Conservation (phyloP, 2,329 filamentous ascomycete genomes). For the Blastomyces parvus region DNA sequence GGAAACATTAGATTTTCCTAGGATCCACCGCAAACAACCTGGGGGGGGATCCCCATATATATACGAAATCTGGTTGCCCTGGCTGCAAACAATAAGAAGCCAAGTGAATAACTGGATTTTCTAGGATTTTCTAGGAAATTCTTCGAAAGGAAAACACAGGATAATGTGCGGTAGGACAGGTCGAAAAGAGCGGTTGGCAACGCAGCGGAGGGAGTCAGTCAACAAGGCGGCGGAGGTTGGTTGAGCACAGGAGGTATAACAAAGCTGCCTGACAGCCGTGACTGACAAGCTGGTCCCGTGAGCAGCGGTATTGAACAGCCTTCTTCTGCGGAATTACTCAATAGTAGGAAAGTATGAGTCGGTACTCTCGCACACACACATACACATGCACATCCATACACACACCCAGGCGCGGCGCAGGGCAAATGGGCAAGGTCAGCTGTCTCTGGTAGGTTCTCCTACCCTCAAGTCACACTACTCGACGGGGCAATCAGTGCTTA, state of each 20-base stretch:
- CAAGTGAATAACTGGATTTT: background rate
- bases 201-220: background rate
- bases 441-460: background rate
- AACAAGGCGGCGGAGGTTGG: background rate
- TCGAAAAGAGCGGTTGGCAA: background rate
- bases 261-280: conserved; percentile 1
- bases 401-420: background rate
- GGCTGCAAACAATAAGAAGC: background rate
- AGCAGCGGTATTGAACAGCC: background rate
- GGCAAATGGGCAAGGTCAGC: background rate
- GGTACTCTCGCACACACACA: background rate
- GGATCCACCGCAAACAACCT: background rate
- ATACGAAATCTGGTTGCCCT: background rate
- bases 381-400: background rate
- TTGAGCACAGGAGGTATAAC: background rate
- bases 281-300: conserved; percentile 2
- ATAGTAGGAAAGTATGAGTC: background rate
- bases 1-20: conserved; percentile 4
- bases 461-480: background rate
- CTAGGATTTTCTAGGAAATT: background rate
- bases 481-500: background rate
- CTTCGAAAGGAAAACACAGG: background rate
- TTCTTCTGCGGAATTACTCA: background rate
- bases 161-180: background rate
- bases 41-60: background rate